Base-by-base conservation (phyloP, 148 eudicot genomes). In the Camellia granthamiana region DNA sequence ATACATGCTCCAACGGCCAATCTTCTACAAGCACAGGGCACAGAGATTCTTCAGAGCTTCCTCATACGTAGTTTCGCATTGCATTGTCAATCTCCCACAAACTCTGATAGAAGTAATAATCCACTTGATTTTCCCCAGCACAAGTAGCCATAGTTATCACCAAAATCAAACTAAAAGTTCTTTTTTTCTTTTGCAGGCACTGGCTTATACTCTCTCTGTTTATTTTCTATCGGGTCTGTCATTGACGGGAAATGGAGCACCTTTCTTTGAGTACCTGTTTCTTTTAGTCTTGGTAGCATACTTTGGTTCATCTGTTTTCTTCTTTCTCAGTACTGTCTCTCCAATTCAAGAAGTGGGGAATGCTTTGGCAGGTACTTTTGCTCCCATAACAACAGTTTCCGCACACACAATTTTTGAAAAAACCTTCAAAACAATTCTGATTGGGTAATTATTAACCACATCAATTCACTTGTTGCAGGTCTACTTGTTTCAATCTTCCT, bases 11-110 rank as follows among this genome's bases (percentile, higher is more conserved):
- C 74, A 71, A 49, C 52, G 74, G 30, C 74, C 74, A 71, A 71
- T 49, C 12, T 71, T 71, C 21, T 71, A 71, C 74, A 71, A 71
- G 74, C 74, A 71, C 30, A 71, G 58, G 58, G 74, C 74, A 47
- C 74, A 71, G 41, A 47, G 74, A 71, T 71, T 71, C 74, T 71
- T 71, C 74, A 71, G 74, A 71, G 38, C 74, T 71, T 71, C 74
- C 18, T 71, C 74, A 19, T 71, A 71, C 41, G 14, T 71, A 49
- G 74, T 71, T 49, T 56, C 74, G 18, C 74, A 71, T 71, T 71
- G 56, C 74, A 49, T 71, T 2, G 58, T 71, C 74, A 71, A 71
- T 49, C 55, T 71, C 38, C 74, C 74, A 46, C 74, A 71, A 71
- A 71, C 74, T 13, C 38, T 71, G 3, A 18, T 49, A 47, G 74